Base-by-base conservation (phyloP, 306 rosid species). In the Castanea mollissima region DNA sequence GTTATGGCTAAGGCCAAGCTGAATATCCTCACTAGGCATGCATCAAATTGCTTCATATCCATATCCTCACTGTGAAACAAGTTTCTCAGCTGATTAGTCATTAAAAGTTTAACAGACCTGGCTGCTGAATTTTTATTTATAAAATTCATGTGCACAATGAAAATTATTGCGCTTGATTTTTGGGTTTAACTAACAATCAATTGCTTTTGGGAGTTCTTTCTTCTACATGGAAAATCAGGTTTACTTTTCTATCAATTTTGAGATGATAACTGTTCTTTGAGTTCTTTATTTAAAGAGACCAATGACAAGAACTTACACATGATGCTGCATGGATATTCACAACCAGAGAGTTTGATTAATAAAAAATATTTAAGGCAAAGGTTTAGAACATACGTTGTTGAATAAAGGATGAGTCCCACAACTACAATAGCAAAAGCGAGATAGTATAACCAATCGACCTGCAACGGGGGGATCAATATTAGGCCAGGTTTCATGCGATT, bases 391-490 rank as follows among this genome's bases (percentile, higher is more conserved):
- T 87, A 87, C 96, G 77, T 77, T 73, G 75, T n/a, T 58, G 90
- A 89, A 81, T 91, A 89, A 55, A 89, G 67, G 55, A 88, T 19
- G 62, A 91, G 88, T 1, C 96, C 93, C 44, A 87, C 54, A 21
- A 78, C 87, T 10, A 85, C 89, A 35, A 80, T 1, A 15, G 82
- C 75, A 32, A 89, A 91, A 12, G 96, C 78, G 2, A 91, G 5
- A 67, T 76, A 89, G 88, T 89, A 91, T 71, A 91, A 69, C 96
- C 93, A 89, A 55, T 85, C 92, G 23, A 91, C 96, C 93, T 87
- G 86, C 41, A 72, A 46, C 79, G 0, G 55, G 51, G 68, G 68
- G n/a, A 67, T 73, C 0, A 34, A 73, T 29, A 75, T 32, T 55
- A 13, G 58, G 75, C 72, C 81, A 79, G 41, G 58, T 75, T 81